A percentile compares a stretch with the other conserved stretches of the same genome.
phyloP scores from a whole-genome alignment of 73 alveolate genomes.

The Tetrahymena malaccensis region DNA sequence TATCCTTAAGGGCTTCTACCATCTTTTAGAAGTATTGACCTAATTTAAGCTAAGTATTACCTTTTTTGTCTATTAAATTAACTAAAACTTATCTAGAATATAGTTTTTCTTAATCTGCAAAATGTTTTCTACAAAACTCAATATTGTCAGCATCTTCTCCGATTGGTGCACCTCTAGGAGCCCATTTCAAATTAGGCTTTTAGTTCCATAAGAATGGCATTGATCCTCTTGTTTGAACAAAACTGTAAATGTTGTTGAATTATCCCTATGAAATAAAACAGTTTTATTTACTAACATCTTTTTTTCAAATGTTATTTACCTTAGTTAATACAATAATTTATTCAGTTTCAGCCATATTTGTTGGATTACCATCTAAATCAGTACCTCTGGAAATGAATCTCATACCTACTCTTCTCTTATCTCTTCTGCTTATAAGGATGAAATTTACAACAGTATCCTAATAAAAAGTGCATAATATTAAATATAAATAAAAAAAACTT shows the following conservation, averaged over 20 bases:
- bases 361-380: conserved; percentile 81
- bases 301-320: not conserved
- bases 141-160: conserved; percentile 18
- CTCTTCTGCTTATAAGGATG: conserved; percentile 79
- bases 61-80: conserved; percentile 35
- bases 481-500: not conserved
- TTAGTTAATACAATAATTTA: conserved; percentile 41
- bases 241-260: not conserved
- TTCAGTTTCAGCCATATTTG: conserved; percentile 88
- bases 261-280: not conserved
- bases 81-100: conserved; percentile 9
- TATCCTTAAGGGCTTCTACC: conserved; percentile 48
- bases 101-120: conserved; percentile 1
- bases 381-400: conserved; percentile 89
- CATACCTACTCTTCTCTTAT: conserved; percentile 84
- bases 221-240: conserved; percentile 39
- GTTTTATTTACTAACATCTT: not conserved
- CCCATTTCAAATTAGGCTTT: conserved; percentile 28
- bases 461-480: not conserved
- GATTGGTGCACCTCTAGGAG: conserved; percentile 13
- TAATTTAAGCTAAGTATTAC: conserved; percentile 20
- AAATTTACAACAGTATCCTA: conserved; percentile 33
- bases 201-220: conserved; percentile 41
- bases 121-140: conserved; percentile 36
- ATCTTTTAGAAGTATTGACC: conserved; percentile 57